A percentile compares a stretch with the other conserved stretches of the same genome.
phyloP scores from a whole-genome alignment of 2,329 filamentous ascomycete species.

The Colletotrichum sp. region DNA sequence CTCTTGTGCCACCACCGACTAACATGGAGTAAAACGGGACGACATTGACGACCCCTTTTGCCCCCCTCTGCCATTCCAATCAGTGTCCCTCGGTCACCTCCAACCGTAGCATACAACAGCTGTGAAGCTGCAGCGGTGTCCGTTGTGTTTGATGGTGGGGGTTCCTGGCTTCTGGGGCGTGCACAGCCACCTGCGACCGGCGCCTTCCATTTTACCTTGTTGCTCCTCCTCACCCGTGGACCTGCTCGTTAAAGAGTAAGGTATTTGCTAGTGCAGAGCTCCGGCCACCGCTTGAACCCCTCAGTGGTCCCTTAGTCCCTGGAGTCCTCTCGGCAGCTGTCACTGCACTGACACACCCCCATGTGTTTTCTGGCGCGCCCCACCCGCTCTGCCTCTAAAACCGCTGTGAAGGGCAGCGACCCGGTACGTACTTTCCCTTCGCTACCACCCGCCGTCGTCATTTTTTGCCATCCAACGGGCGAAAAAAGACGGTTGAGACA shows the following conservation, averaged over 20 bases:
- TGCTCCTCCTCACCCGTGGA: not conserved
- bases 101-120: not conserved
- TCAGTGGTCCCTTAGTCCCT: not conserved
- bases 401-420: not conserved
- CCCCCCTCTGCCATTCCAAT: not conserved
- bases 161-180: not conserved
- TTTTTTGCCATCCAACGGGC: not conserved
- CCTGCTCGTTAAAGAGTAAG: not conserved
- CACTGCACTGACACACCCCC: slow-evolving; percentile 13
- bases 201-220: not conserved
- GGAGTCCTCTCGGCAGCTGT: not conserved
- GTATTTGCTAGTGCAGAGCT: not conserved
- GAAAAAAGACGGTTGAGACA: not conserved
- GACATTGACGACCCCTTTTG: slow-evolving; percentile 1
- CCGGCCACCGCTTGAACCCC: not conserved
- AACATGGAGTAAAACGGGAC: not conserved
- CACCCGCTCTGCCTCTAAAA: not conserved
- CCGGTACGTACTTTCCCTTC: not conserved
- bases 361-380: slow-evolving; percentile 1
- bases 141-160: not conserved
- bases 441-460: slow-evolving; percentile 4
- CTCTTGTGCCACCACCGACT: not conserved
- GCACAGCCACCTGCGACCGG: slow-evolving; percentile 1
- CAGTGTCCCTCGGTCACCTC: not conserved
- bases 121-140: not conserved